Base-by-base conservation (phyloP, 768 basidiomycete genomes). In the Russula brevipes region DNA sequence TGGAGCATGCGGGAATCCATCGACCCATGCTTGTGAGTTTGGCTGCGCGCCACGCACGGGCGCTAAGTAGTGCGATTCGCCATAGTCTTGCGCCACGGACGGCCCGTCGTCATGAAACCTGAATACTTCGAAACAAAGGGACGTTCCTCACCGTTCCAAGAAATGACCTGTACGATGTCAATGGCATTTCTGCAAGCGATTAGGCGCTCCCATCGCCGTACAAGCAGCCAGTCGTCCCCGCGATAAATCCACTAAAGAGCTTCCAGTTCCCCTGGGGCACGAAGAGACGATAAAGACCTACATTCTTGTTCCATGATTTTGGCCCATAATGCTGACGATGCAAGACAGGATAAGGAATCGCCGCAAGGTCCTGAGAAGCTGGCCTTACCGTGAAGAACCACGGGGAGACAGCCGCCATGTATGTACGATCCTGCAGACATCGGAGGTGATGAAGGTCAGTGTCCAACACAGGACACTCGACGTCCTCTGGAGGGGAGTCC, bases 1-100 rank as follows among this genome's bases (percentile, higher is more conserved):
- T 6, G 73, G 67, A 5, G 66, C 59, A 61, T 78, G 76, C 36
- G 74, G 71, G 65, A 82, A 86, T 1, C 86, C 85, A 67, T 85
- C 71, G 19, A 86, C 85, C 87, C 88, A 89, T 11, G 81, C 79
- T 66, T 88, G 78, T 14, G 85, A 87, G 65, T 82, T 81, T 3
- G 89, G 87, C 73, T 87, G 86, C 16, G 77, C 81, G 9, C 86
- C 87, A 66, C 80, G 79, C 62, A 89, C 80, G 3, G 88, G 89
- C n/a, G 86, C 88, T 24, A 92, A 76, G 72, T 92, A 91, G 69
- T 90, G 88, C 12, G 85, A 86, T 70, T 82, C 80, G 60, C 80
- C 80, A 66, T 76, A 82, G 66, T 82, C 76, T 76, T 75, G 72
- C 73, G 19, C 72, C 41, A 47, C 4, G 36, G 10, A 4, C 7